Conservation (phyloP, 345 rosid genomes). For the Citrus unshiu region DNA sequence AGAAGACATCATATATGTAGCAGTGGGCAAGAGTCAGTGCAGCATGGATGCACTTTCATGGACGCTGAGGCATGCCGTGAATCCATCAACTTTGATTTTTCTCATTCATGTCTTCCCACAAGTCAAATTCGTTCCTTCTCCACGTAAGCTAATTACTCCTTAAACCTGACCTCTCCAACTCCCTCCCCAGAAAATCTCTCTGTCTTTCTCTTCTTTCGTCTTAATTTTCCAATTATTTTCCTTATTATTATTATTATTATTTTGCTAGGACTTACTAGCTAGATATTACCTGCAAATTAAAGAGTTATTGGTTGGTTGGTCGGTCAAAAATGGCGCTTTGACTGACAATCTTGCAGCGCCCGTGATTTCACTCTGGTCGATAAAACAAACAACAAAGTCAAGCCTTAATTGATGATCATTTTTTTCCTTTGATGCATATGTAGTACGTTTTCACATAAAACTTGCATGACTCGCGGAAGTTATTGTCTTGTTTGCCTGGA, state of each 20-base stretch:
- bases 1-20: constrained; percentile 58
- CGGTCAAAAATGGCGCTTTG: too few relatives aligned
- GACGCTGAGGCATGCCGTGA: constrained; percentile 47
- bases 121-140: constrained; percentile 59
- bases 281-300: too few relatives aligned
- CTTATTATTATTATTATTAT: too few relatives aligned
- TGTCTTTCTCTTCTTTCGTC: too few relatives aligned
- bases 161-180: too few relatives aligned
- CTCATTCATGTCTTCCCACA: constrained; percentile 71
- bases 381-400: not conserved
- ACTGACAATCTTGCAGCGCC: too few relatives aligned
- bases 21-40: constrained; percentile 72
- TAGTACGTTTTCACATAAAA: not conserved
- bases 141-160: constrained; percentile 33
- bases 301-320: too few relatives aligned
- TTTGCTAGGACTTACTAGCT: too few relatives aligned
- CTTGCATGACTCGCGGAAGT: not conserved
- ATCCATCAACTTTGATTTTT: constrained; percentile 33
- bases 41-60: constrained; percentile 82
- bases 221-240: too few relatives aligned
- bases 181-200: too few relatives aligned
- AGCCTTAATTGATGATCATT: not conserved
- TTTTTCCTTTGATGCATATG: too few relatives aligned
- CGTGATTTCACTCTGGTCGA: too few relatives aligned
- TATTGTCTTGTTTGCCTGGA: not conserved